Conservation (phyloP, 2,329 filamentous ascomycete species). For the Penicillium frequentans region DNA sequence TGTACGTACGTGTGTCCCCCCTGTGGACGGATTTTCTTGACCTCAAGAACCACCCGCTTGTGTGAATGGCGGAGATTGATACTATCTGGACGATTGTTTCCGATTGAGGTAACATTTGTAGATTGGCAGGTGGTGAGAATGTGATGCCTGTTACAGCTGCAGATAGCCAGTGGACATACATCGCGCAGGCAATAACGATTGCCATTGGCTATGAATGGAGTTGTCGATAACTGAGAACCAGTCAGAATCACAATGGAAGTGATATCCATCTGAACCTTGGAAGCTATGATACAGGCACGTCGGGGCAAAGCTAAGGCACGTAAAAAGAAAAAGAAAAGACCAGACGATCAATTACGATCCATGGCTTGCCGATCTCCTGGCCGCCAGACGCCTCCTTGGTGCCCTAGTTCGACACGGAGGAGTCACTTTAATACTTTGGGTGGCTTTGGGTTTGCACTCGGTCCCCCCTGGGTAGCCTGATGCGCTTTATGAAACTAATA, state of each 20-base stretch:
- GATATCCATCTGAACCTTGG: neutral
- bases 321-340: neutral
- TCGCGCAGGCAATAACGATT: neutral
- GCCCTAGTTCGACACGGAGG: neutral
- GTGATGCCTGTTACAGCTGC: neutral
- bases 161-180: constrained; percentile 1
- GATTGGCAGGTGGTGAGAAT: neutral
- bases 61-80: constrained; percentile 1
- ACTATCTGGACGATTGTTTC: constrained; percentile 6
- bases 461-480: neutral
- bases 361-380: constrained; percentile 6
- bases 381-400: neutral
- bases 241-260: neutral
- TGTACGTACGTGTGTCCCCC: neutral
- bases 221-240: neutral
- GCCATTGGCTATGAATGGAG: constrained; percentile 5
- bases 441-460: neutral
- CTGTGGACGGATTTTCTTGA: neutral
- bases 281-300: neutral
- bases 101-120: constrained; percentile 6
- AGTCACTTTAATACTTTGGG: neutral
- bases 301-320: neutral
- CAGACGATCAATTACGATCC: neutral
- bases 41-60: neutral
- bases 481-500: constrained; percentile 3